Conservation (phyloP, 352 stramenopile species). For the Pythium periplocum region DNA sequence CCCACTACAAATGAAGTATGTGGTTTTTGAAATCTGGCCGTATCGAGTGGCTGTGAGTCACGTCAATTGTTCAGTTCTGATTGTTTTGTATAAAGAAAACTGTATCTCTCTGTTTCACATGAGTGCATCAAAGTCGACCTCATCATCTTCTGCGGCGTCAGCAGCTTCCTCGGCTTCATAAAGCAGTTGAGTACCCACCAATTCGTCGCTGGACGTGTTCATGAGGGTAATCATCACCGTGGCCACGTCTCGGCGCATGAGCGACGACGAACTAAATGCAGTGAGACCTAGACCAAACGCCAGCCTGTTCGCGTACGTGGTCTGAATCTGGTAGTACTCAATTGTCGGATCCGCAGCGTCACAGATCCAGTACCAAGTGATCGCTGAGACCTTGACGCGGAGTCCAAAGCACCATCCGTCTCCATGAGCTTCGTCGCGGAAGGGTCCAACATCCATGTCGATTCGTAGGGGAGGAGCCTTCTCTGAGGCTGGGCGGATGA, state of each 20-base stretch:
- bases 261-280: conserved; percentile 37
- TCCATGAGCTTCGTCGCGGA: conserved; percentile 4
- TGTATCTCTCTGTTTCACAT: conserved; percentile 6
- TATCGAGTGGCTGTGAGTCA: not conserved
- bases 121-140: conserved; percentile 11
- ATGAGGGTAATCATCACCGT: conserved; percentile 30
- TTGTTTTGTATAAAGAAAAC: not conserved
- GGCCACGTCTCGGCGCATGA: conserved; percentile 45
- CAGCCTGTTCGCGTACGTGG: conserved; percentile 55
- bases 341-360: conserved; percentile 56
- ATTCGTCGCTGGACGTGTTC: too few species aligned
- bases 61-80: not conserved
- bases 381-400: conserved; percentile 37
- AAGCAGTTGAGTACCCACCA: too few species aligned
- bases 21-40: too few species aligned
- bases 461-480: conserved; percentile 54
- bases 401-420: conserved; percentile 54
- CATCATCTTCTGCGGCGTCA: conserved; percentile 2
- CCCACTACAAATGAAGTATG: too few species aligned
- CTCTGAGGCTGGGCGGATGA: conserved; percentile 63
- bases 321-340: conserved; percentile 48
- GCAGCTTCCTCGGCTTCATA: conserved; percentile 3
- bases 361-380: conserved; percentile 72
- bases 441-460: conserved; percentile 53
- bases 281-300: conserved; percentile 54